Evolutionary conservation across 805 yeast species (phyloP).

Genomic region (Wickerhamomyces bovis): DNA sequence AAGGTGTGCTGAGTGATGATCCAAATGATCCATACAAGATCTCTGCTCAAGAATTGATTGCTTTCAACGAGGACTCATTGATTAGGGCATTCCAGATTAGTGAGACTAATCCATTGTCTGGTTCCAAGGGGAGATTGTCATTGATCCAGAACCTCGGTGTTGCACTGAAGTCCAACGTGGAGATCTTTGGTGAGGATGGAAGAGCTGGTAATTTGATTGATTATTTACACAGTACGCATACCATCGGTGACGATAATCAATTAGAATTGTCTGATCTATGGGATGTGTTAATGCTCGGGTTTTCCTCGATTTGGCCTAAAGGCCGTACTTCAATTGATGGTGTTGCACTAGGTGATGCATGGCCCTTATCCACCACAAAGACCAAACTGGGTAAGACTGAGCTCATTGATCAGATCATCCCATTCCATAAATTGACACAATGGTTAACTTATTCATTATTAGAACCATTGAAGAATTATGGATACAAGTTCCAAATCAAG

Average conservation of each 20-base stretch:
- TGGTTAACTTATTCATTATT: slow-evolving; percentile 61
- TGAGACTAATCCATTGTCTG: slow-evolving; percentile 43
- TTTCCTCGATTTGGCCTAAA: slow-evolving; percentile 56
- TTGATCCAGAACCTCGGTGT: slow-evolving; percentile 43
- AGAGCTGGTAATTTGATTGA: slow-evolving; percentile 53
- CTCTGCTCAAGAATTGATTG: slow-evolving; percentile 34
- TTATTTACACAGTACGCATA: slow-evolving; percentile 29
- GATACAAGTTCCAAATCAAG: slow-evolving; percentile 48
- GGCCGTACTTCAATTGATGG: slow-evolving; percentile 49
- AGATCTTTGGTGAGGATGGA: slow-evolving; percentile 40
- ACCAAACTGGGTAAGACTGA: slow-evolving; percentile 16
- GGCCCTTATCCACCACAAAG: slow-evolving; percentile 38
- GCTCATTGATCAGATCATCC: slow-evolving; percentile 38
- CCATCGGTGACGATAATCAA: slow-evolving; percentile 8
- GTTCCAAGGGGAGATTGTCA: slow-evolving; percentile 46
- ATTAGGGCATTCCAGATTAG: slow-evolving; percentile 42
- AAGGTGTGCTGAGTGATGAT: slow-evolving; percentile 40
- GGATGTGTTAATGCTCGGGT: slow-evolving; percentile 50
- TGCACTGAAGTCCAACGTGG: slow-evolving; percentile 33
- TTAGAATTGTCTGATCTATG: slow-evolving; percentile 45
- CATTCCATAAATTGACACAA: slow-evolving; percentile 62
- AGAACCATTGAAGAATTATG: slow-evolving; percentile 43
- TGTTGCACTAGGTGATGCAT: slow-evolving; percentile 54
- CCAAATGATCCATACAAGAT: slow-evolving; percentile 34
- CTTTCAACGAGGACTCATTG: slow-evolving; percentile 32